Evolutionary conservation across 2,329 filamentous ascomycete species (phyloP).

Genomic region (Alternaria atra): DNA sequence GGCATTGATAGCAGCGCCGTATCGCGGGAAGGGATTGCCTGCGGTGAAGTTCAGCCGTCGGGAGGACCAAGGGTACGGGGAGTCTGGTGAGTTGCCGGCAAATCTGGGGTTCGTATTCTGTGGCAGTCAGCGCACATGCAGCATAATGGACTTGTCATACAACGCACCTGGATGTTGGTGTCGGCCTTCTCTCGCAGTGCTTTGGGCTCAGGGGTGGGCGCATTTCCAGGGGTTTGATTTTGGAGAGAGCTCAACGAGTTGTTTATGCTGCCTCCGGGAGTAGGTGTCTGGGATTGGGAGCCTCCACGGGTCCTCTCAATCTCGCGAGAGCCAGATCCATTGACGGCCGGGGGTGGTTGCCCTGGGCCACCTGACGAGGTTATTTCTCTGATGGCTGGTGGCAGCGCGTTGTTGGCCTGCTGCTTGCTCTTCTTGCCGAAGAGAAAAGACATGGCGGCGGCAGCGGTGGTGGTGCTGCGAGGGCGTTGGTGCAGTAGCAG

Average conservation of each 20-base stretch:
- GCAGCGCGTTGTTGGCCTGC: conserved; percentile 55
- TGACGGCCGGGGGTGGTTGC: conserved; percentile 50
- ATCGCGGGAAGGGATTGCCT: conserved; percentile 91
- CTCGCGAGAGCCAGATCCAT: conserved; percentile 56
- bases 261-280: conserved; percentile 77
- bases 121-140: conserved; percentile 23
- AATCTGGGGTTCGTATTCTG: conserved; percentile 37
- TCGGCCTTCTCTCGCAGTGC: conserved; percentile 66
- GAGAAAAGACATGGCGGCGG: conserved; percentile 60
- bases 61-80: conserved; percentile 96
- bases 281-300: conserved; percentile 61
- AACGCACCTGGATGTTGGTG: conserved; percentile 63
- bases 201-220: conserved; percentile 70
- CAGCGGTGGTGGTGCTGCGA: conserved; percentile 31
- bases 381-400: conserved; percentile 65
- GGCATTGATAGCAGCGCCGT: conserved; percentile 95
- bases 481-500: conserved; percentile 30
- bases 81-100: conserved; percentile 68
- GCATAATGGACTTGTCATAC: not conserved
- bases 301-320: conserved; percentile 48
- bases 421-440: conserved; percentile 60
- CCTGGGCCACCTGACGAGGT: conserved; percentile 64
- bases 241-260: conserved; percentile 72
- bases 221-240: conserved; percentile 65
- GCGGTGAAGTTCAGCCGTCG: conserved; percentile 86